Evolutionary conservation across 306 rosid species (phyloP).

Genomic region (Quercus berberidifolia): DNA sequence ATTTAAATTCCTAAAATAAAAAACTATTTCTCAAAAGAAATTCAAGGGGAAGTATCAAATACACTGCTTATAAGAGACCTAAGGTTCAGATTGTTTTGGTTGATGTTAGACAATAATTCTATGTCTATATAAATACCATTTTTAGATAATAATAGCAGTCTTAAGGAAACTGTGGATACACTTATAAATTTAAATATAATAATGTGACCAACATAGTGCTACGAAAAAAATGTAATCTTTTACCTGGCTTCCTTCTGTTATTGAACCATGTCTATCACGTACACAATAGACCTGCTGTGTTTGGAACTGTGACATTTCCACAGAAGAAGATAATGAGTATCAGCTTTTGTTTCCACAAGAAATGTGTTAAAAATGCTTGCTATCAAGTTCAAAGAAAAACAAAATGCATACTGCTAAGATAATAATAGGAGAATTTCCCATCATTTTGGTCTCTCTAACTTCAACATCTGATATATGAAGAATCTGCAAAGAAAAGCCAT

Average conservation of each 20-base stretch:
- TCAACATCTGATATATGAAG: constrained; percentile 81
- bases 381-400: constrained; percentile 1
- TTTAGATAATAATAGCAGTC: background rate
- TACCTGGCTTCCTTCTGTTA: constrained; percentile 93
- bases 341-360: constrained; percentile 13
- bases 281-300: constrained; percentile 91
- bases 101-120: background rate
- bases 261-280: constrained; percentile 67
- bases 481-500: constrained; percentile 48
- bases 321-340: constrained; percentile 1
- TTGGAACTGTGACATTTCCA: constrained; percentile 60
- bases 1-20: background rate
- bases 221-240: constrained; percentile 7
- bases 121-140: background rate
- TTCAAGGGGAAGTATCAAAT: background rate
- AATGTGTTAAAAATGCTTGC: constrained; percentile 5
- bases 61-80: background rate
- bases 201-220: background rate
- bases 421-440: constrained; percentile 72
- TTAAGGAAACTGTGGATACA: background rate
- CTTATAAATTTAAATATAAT: background rate
- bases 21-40: background rate
- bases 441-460: constrained; percentile 77
- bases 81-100: background rate
- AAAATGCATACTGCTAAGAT: constrained; percentile 51